Percentiles rank a stretch among this genome's conserved stretches.
Evolutionary conservation across 345 rosid genomes (phyloP).

Genomic region (Viola odorata): DNA sequence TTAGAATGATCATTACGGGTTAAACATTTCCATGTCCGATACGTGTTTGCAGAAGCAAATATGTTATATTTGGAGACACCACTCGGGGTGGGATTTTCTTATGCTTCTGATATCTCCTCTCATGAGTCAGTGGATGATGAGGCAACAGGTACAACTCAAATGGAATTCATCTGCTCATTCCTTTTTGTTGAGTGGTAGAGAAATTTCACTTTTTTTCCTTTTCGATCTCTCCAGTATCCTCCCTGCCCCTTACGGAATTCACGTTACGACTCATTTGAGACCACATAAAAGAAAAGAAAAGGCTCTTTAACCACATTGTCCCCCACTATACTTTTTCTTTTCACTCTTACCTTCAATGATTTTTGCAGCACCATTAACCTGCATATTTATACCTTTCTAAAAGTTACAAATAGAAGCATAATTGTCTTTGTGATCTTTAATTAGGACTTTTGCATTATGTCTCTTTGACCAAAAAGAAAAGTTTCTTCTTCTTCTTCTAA

Average conservation of each 20-base stretch:
- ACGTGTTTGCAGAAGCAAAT: slow-evolving; percentile 69
- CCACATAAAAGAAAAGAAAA: not conserved
- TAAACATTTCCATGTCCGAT: not conserved
- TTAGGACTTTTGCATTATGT: slow-evolving; percentile 6
- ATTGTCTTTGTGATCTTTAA: not conserved
- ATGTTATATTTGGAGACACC: slow-evolving; percentile 94
- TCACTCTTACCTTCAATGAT: not conserved
- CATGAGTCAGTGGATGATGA: slow-evolving; percentile 60
- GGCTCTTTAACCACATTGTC: not conserved
- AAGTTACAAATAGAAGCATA: not conserved
- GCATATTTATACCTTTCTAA: slow-evolving; percentile 3
- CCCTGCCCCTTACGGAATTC: no score
- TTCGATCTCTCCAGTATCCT: no score
- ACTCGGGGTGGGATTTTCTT: slow-evolving; percentile 93
- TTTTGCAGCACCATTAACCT: not conserved
- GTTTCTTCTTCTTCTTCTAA: slow-evolving; percentile 6
- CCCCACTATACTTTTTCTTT: not conserved
- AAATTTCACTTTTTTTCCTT: no score
- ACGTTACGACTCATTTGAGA: not conserved
- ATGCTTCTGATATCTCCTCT: slow-evolving; percentile 57
- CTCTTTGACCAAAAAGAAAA: not conserved
- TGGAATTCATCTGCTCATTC: slow-evolving; percentile 2
- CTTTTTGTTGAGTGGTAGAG: slow-evolving; percentile 8
- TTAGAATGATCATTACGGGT: not conserved
- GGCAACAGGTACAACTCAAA: slow-evolving; percentile 12